phyloP scores from a whole-genome alignment of 1,139 yeast species.

The Saccharomyces pastorianus region DNA sequence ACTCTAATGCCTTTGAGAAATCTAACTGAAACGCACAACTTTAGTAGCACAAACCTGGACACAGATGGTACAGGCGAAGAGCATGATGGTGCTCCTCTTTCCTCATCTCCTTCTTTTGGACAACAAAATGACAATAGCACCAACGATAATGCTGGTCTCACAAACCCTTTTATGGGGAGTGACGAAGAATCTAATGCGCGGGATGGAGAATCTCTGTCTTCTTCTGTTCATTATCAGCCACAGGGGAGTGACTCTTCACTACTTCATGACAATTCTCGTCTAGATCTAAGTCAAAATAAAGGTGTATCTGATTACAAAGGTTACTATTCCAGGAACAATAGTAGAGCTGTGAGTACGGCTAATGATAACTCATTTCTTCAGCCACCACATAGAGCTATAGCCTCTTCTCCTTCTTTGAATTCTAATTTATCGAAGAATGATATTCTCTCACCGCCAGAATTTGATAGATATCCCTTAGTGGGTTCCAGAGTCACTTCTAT shows the following conservation, averaged over 20 bases:
- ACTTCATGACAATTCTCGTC: background rate
- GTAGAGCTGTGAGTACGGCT: constrained; percentile 2
- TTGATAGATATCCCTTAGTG: constrained; percentile 50
- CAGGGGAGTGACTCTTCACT: background rate
- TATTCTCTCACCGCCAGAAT: constrained; percentile 42
- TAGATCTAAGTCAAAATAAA: constrained; percentile 1
- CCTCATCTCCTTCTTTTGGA: background rate
- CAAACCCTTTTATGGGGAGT: constrained; percentile 19
- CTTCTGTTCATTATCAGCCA: constrained; percentile 4
- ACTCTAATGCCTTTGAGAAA: background rate
- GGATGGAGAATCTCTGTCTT: constrained; percentile 6
- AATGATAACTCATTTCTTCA: constrained; percentile 3
- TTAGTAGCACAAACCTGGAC: constrained; percentile 1
- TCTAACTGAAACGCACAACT: background rate
- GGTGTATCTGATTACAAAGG: constrained; percentile 25
- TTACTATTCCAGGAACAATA: constrained; percentile 21
- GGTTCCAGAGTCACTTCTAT: constrained; percentile 44
- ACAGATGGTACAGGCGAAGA: background rate
- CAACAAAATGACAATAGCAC: background rate
- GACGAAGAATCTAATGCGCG: constrained; percentile 19
- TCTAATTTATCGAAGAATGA: constrained; percentile 20
- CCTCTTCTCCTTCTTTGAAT: constrained; percentile 12
- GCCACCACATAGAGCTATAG: constrained; percentile 6
- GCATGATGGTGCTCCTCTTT: background rate
- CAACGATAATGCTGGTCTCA: background rate